Base-by-base conservation (phyloP, 2,329 filamentous ascomycete genomes). In the Diplodia seriata region DNA sequence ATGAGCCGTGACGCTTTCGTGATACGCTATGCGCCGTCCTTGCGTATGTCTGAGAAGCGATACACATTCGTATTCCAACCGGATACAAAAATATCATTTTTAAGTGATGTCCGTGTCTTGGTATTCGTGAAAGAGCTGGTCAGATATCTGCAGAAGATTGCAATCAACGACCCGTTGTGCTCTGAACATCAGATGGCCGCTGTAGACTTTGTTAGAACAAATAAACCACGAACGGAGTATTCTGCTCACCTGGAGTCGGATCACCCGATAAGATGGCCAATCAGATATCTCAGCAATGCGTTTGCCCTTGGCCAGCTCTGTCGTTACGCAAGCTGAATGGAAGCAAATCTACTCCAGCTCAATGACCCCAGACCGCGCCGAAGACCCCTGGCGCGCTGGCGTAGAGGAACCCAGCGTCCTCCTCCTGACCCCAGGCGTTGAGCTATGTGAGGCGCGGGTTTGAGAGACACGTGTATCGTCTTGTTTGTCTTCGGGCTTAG, bases 291-390 rank as follows among this genome's bases (percentile, higher is more conserved):
- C 43, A 4, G 38, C 38, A 47, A 9, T 6, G 43, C 18, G 11
- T 9, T 47, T 20, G 18, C 18, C 18, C 18, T 18, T 43, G 40
- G 15, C 14, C 40, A 43, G 8, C 18, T 9, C 31, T 38, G 9
- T 38, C 1, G 11, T 12, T 12, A 38, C 11, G 36, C 11, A 12
- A 14, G 36, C 11, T 1, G 36, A 38, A 38, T 38, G 11, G 36
- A 38, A 38, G 11, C 11, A 7, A 11, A 11, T 47, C 47, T 63
- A 63, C 18, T 63, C 59, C 18, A 63, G 59, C 47, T 63, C 59
- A n/a, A 63, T 63, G 12, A 63, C 59, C 53, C 26, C 47, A 11
- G 59, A 33, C 3, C n/a, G 23, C 4, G 11, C 14, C 20, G 47
- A 23, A 7, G 59, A 31, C 4, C 26, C 4, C 3, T 29, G 59